Conservation (phyloP, 306 rosid species). For the Prunus mira region DNA sequence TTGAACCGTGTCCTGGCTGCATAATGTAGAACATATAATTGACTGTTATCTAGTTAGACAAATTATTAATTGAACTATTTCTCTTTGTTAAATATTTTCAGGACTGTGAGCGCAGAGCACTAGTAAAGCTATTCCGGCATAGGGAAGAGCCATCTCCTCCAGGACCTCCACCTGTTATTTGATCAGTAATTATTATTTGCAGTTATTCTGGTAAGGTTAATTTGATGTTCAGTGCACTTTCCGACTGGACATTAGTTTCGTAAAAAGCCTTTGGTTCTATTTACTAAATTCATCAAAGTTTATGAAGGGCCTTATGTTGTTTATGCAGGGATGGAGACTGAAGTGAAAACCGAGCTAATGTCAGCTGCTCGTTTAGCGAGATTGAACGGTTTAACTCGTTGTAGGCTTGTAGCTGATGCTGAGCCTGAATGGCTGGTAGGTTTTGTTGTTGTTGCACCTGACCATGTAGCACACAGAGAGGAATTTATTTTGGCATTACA, state of each 20-base stretch:
- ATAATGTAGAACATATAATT: not conserved
- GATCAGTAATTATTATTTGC: slow-evolving; percentile 20
- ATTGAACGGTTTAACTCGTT: not conserved
- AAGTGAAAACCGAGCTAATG: not conserved
- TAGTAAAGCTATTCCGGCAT: slow-evolving; percentile 78
- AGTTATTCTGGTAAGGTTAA: slow-evolving; percentile 17
- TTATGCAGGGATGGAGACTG: not conserved
- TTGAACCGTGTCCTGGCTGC: too few relatives aligned
- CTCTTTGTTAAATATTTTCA: slow-evolving; percentile 28
- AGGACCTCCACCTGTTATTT: slow-evolving; percentile 25
- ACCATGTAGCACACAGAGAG: not conserved
- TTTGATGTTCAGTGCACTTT: not conserved
- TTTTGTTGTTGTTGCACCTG: not conserved
- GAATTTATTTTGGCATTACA: not conserved
- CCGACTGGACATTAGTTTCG: too few relatives aligned
- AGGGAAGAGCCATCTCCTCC: slow-evolving; percentile 45
- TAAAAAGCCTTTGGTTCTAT: too few relatives aligned
- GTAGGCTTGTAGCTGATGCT: not conserved
- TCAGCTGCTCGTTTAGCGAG: not conserved
- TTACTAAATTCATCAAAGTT: not conserved
- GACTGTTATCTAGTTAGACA: not conserved
- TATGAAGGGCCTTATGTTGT: not conserved
- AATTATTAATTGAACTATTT: not conserved
- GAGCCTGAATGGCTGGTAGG: not conserved
- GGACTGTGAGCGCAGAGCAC: slow-evolving; percentile 95